These are phyloP conservation scores for Allantophomopsis cytisporea DNA, from an alignment of 2,329 filamentous ascomycete species.

Conservation along the genomic window DNA sequence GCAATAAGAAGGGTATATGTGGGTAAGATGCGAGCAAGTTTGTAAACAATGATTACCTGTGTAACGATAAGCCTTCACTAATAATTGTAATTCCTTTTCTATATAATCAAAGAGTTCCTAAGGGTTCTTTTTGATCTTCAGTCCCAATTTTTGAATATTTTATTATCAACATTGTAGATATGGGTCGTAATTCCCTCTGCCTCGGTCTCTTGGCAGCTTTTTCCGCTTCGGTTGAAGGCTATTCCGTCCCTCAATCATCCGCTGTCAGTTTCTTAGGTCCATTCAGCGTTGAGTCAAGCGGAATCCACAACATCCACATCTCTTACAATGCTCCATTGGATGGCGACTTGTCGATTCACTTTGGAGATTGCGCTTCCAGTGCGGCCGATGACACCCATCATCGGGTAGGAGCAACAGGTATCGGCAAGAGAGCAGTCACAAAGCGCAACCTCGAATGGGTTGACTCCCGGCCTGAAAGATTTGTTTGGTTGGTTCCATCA, in stretches of 20 bases:
- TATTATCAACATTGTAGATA: too few species aligned
- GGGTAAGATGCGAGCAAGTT: too few species aligned
- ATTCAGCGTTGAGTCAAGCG: constrained; percentile 20
- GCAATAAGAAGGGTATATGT: too few species aligned
- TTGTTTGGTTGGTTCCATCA: constrained; percentile 23
- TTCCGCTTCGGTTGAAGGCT: not conserved
- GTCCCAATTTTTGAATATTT: too few species aligned
- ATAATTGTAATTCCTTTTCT: too few species aligned
- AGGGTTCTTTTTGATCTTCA: too few species aligned
- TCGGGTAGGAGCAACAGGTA: constrained; percentile 5
- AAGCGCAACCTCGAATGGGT: constrained; percentile 29
- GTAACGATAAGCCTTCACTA: too few species aligned
- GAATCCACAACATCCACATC: constrained; percentile 34
- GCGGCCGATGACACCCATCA: not conserved
- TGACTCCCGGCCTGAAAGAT: constrained; percentile 25
- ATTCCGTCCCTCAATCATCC: not conserved
- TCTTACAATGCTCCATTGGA: constrained; percentile 46
- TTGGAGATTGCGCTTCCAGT: constrained; percentile 45
- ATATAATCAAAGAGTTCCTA: too few species aligned
- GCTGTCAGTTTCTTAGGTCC: constrained; percentile 15
- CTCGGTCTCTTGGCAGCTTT: not conserved
- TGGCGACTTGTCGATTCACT: constrained; percentile 49
- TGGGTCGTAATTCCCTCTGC: too few species aligned
- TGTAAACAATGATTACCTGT: too few species aligned
- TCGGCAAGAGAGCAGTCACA: constrained; percentile 26